Conservation (phyloP, 2,329 filamentous ascomycete species). For the Aspergillus sp. region DNA sequence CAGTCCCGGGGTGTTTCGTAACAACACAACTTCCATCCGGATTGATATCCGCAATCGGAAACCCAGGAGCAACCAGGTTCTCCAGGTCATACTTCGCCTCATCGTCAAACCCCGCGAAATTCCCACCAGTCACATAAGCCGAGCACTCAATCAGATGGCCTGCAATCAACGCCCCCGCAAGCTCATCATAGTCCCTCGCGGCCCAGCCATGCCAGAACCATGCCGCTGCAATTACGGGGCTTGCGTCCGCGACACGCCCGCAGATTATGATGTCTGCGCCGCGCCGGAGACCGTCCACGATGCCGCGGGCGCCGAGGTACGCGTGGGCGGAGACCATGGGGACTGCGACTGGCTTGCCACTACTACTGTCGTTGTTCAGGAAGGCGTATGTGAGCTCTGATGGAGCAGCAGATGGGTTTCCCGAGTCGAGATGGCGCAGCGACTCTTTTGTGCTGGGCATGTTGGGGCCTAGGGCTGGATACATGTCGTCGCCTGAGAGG, state of each 20-base stretch:
- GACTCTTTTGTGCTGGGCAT: slow-evolving; percentile 33
- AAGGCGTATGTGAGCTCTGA: slow-evolving; percentile 40
- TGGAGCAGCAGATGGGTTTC: slow-evolving; percentile 37
- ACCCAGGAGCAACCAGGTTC: slow-evolving; percentile 44
- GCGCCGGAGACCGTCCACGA: slow-evolving; percentile 43
- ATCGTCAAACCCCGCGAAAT: slow-evolving; percentile 52
- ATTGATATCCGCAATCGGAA: slow-evolving; percentile 54
- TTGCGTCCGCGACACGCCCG: slow-evolving; percentile 51
- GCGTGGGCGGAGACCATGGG: slow-evolving; percentile 47
- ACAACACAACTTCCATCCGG: slow-evolving; percentile 49
- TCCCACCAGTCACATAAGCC: slow-evolving; percentile 55
- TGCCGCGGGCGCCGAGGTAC: slow-evolving; percentile 54
- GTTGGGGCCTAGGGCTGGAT: slow-evolving; percentile 32
- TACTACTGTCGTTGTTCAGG: slow-evolving; percentile 33
- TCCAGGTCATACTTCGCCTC: slow-evolving; percentile 34
- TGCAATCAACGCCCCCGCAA: slow-evolving; percentile 53
- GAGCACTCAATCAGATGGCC: slow-evolving; percentile 58
- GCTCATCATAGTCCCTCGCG: slow-evolving; percentile 47
- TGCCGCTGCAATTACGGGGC: slow-evolving; percentile 56
- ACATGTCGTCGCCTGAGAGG: slow-evolving; percentile 48
- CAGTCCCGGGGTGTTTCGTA: slow-evolving; percentile 49
- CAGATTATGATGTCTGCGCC: slow-evolving; percentile 53
- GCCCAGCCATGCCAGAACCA: slow-evolving; percentile 58
- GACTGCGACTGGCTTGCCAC: slow-evolving; percentile 42
- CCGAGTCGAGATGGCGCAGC: slow-evolving; percentile 44